Conservation (phyloP, 1,284 basidiomycete species). For the Ceratobasidium sp. region DNA sequence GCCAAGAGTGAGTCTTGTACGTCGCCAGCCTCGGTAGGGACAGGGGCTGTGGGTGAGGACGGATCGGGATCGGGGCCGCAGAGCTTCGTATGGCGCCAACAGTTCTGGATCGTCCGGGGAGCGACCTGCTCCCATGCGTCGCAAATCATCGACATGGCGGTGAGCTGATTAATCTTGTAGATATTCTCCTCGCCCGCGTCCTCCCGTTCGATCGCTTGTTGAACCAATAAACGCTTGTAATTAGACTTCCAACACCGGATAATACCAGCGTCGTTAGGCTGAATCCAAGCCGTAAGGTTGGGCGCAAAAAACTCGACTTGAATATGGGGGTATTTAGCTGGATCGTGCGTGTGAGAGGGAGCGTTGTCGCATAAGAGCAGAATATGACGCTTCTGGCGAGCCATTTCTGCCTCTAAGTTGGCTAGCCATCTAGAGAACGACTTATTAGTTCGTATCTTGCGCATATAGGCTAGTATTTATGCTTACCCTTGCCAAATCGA, state of each 20-base stretch:
- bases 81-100: constrained; percentile 39
- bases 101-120: constrained; percentile 30
- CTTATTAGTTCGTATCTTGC: no score
- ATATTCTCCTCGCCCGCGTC: constrained; percentile 36
- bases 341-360: no score
- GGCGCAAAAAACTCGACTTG: constrained; percentile 54
- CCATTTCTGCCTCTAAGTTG: no score
- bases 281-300: constrained; percentile 56
- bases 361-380: no score
- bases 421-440: no score
- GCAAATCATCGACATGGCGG: constrained; percentile 25
- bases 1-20: constrained; percentile 6
- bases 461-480: no score
- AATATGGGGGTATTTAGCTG: no score
- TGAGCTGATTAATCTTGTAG: constrained; percentile 42
- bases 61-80: background rate
- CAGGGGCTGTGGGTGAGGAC: background rate
- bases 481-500: no score
- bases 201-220: constrained; percentile 40
- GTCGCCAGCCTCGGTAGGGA: background rate
- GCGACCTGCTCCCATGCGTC: constrained; percentile 41
- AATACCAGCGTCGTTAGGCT: constrained; percentile 57
- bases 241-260: constrained; percentile 33
- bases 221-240: background rate
- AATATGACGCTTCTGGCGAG: no score